A percentile compares a stretch with the other conserved stretches of the same genome.
Evolutionary conservation across 106 monocot species (phyloP).

Genomic region (Allium sativum): DNA sequence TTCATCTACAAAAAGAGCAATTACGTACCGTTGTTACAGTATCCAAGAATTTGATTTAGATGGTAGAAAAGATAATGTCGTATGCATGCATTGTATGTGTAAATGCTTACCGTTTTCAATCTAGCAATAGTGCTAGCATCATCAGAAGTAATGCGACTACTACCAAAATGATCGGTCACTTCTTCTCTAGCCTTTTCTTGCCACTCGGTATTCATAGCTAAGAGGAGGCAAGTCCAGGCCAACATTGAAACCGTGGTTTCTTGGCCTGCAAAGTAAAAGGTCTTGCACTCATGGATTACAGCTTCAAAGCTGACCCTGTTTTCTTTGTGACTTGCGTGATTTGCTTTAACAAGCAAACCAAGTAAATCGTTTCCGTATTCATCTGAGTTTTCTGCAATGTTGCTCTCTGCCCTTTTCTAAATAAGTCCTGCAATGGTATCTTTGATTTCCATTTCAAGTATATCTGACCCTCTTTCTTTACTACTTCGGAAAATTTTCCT

Average conservation of each 20-base stretch:
- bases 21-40: too few relatives aligned
- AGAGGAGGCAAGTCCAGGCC: neutral
- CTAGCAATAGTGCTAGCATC: slow-evolving; percentile 1
- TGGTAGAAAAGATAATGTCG: too few relatives aligned
- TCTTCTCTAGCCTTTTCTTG: slow-evolving; percentile 8
- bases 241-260: slow-evolving; percentile 3
- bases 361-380: slow-evolving; percentile 12
- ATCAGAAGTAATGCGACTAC: slow-evolving; percentile 1
- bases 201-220: slow-evolving; percentile 6
- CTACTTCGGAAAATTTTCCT: neutral
- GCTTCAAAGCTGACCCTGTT: neutral
- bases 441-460: slow-evolving; percentile 1
- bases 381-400: neutral
- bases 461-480: slow-evolving; percentile 10
- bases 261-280: slow-evolving; percentile 7
- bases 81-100: too few relatives aligned
- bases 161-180: slow-evolving; percentile 1
- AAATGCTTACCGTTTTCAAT: slow-evolving; percentile 4
- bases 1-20: slow-evolving; percentile 21
- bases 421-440: slow-evolving; percentile 5
- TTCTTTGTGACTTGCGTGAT: neutral
- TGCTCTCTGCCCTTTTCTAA: slow-evolving; percentile 3
- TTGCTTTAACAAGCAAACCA: slow-evolving; percentile 7
- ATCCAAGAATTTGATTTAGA: too few relatives aligned
- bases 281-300: slow-evolving; percentile 10